Base-by-base conservation (phyloP, 495 filamentous ascomycete species). In the Aspergillus sparsus region DNA sequence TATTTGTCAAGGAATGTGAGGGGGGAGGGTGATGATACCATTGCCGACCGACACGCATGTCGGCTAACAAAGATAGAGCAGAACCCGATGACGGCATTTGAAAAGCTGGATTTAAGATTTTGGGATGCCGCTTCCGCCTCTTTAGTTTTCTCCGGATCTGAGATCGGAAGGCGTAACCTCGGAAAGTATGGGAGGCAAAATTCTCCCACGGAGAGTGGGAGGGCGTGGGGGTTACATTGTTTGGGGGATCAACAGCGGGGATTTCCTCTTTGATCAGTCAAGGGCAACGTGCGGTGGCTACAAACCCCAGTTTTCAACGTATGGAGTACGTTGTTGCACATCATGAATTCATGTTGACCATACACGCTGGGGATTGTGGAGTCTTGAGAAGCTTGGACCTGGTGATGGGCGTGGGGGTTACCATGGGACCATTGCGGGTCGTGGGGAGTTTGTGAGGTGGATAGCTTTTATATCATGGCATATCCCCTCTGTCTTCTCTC, bases 161-260 rank as follows among this genome's bases (percentile, higher is more conserved):
- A 27, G 21, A 27, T 27, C 21, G 21, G 21, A 27, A 27, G 21
- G 21, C 21, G 3, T 27, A 27, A n/a, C n/a, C n/a, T n/a, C n/a
- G n/a, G n/a, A n/a, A n/a, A 27, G 21, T 27, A 27, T 27, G 21
- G 21, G 21, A 27, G 21, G 21, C 21, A 27, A 27, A 27, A 27
- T 27, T 1, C 21, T 3, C 21, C 21, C 21, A 27, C 21, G 21
- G 3, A 27, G 3, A 27, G 21, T 27, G 21, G 21, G 21, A 27
- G 21, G 21, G 21, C 35, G 49, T 47, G 44, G 44, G 44, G 44
- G 44, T 47, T n/a, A 18, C 15, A 18, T 15, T 18, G 16, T 18
- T 21, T 34, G 49, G 21, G 49, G 49, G 49, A 51, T 34, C 32
- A 12, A 33, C 49, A 4, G 49, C 49, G 49, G 49, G 49, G 49